A percentile compares a stretch with the other conserved stretches of the same genome.
These are phyloP conservation scores for Cystofilobasidium bisporidii DNA, from an alignment of 768 basidiomycete genomes.

Conservation along the genomic window DNA sequence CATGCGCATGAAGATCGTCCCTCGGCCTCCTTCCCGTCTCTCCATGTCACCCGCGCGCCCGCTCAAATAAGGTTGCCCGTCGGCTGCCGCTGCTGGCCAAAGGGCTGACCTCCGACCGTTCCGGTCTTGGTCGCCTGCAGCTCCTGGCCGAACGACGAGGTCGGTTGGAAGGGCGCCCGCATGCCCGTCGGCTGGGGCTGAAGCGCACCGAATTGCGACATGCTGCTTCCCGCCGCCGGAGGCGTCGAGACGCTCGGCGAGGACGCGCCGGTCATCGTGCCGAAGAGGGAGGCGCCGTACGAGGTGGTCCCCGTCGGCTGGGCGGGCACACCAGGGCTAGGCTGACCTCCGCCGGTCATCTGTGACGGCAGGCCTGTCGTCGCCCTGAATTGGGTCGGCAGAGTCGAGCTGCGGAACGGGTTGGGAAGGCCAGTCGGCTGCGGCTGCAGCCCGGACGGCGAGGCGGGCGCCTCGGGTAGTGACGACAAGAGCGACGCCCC, in stretches of 20 bases:
- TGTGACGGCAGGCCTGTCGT: background rate
- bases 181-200: slow-evolving; percentile 25
- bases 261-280: background rate
- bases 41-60: background rate
- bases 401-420: slow-evolving; percentile 21
- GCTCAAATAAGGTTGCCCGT: background rate
- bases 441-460: slow-evolving; percentile 9
- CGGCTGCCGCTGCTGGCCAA: background rate
- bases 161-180: slow-evolving; percentile 23
- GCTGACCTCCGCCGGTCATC: background rate
- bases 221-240: too few species aligned
- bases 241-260: background rate
- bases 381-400: slow-evolving; percentile 5
- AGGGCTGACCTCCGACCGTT: background rate
- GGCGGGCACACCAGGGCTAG: background rate
- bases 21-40: too few species aligned
- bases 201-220: slow-evolving; percentile 1
- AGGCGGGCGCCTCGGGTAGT: slow-evolving; percentile 57
- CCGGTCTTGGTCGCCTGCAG: slow-evolving; percentile 1
- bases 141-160: slow-evolving; percentile 16
- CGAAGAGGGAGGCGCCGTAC: slow-evolving; percentile 8
- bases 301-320: background rate
- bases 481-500: slow-evolving; percentile 64
- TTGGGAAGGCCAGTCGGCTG: slow-evolving; percentile 16
- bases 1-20: background rate